Percentiles rank a stretch among this genome's conserved stretches.
phyloP scores from a whole-genome alignment of 2,329 filamentous ascomycete species.

The Cercospora canescens region DNA sequence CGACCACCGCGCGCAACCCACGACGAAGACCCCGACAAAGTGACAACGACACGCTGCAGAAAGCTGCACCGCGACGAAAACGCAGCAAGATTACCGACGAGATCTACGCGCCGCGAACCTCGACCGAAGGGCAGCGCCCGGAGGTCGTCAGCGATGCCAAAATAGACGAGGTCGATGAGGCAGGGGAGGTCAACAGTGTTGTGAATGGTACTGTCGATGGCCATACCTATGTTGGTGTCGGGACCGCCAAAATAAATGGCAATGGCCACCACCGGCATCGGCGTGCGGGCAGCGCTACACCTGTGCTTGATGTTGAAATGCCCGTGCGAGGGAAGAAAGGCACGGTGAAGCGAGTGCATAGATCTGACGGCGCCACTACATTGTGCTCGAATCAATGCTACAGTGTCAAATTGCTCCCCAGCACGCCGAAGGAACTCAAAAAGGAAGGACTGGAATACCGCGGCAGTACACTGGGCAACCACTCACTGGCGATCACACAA shows the following conservation, averaged over 20 bases:
- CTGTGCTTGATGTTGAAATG: slow-evolving; percentile 18
- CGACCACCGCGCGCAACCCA: no score
- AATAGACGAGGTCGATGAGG: slow-evolving; percentile 17
- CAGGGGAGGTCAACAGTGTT: slow-evolving; percentile 7
- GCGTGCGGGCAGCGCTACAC: slow-evolving; percentile 9
- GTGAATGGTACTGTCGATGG: slow-evolving; percentile 26
- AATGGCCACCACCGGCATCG: slow-evolving; percentile 20
- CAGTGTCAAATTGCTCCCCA: slow-evolving; percentile 79
- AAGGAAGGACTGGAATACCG: slow-evolving; percentile 59
- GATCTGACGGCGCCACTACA: slow-evolving; percentile 35
- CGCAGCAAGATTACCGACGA: slow-evolving; percentile 49
- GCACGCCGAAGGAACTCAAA: slow-evolving; percentile 75
- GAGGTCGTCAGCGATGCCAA: slow-evolving; percentile 9
- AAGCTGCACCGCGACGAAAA: slow-evolving; percentile 45
- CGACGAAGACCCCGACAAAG: slow-evolving; percentile 46
- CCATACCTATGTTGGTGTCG: not conserved
- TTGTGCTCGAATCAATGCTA: slow-evolving; percentile 81
- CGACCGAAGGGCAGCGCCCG: slow-evolving; percentile 12
- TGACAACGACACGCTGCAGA: slow-evolving; percentile 44
- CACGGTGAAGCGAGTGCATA: slow-evolving; percentile 26
- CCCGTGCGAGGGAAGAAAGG: slow-evolving; percentile 32
- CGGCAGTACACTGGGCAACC: slow-evolving; percentile 23
- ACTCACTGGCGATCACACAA: slow-evolving; percentile 74
- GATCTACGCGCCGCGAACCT: slow-evolving; percentile 36
- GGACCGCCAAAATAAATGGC: slow-evolving; percentile 1